A percentile compares a stretch with the other conserved stretches of the same genome.
Evolutionary conservation across 2,329 filamentous ascomycete genomes (phyloP).

Genomic region (Byssothecium circinans): DNA sequence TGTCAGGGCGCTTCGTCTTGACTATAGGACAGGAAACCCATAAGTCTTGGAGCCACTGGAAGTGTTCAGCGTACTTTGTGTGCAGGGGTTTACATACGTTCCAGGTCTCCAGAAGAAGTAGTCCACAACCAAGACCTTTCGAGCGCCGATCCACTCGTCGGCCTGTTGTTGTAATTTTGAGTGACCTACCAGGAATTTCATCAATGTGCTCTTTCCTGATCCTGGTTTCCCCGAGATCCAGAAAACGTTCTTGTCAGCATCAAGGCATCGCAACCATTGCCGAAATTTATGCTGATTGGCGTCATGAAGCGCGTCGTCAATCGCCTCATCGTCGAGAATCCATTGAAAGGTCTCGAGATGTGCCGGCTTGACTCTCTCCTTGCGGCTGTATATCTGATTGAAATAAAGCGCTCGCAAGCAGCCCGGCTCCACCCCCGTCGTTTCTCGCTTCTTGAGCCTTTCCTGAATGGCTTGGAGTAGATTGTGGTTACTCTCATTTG

Average conservation of each 20-base stretch:
- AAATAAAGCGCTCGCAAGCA: conserved; percentile 12
- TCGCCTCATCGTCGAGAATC: neutral
- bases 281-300: neutral
- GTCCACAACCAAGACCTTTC: conserved; percentile 8
- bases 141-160: conserved; percentile 12
- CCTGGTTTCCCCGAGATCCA: conserved; percentile 42
- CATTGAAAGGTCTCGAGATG: neutral
- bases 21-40: too few relatives aligned
- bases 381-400: neutral
- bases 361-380: neutral
- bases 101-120: conserved; percentile 32
- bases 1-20: too few relatives aligned
- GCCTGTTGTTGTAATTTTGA: conserved; percentile 9
- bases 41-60: too few relatives aligned
- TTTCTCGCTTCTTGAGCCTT: conserved; percentile 7
- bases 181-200: conserved; percentile 29
- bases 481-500: neutral
- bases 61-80: too few relatives aligned
- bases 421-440: neutral
- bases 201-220: conserved; percentile 38
- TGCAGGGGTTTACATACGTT: too few relatives aligned
- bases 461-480: conserved; percentile 1
- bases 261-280: neutral
- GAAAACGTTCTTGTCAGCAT: conserved; percentile 31
- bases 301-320: neutral